Evolutionary conservation across 2,329 filamentous ascomycete genomes (phyloP), one percentile per base, ranked within the genome.

Genomic region (Lecanicillium sp.): DNA sequence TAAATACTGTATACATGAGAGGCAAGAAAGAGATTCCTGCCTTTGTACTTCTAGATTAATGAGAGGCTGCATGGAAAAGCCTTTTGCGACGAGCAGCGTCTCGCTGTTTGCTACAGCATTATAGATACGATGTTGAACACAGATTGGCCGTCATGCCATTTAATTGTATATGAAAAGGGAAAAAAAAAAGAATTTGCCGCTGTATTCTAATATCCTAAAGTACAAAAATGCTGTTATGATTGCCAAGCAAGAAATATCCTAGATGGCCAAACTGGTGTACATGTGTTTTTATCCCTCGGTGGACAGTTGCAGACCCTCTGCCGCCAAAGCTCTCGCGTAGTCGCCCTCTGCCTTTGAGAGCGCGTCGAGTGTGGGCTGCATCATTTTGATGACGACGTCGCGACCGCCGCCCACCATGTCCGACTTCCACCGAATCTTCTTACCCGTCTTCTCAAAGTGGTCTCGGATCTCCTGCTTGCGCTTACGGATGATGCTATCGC

Each of bases 321-420:
- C 84, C 30, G 81, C 80, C 50, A 90, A 70, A 11, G 84, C 87
- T 57, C 75, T 81, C 55, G 79, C 72, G 61, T 93, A 95, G 59
- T 84, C 79, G n/a, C 67, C 73, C 53, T 81, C 73, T 5, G 90
- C 90, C 55, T 78, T 79, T 50, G 80, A 74, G 51, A 96, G 67
- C 11, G 89, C 84, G 56, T 77, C 74, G 10, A 86, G 71, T 4
- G 87, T 86, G 4, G 89, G 87, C 49, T 79, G 79, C 64, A 95
- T 80, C 57, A 97, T 75, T 55, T 83, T 80, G 55, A 83, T 74
- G 3, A 96, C 88, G 2, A 84, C 86, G 53, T 82, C 81, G 54
- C 77, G 77, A 0, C 93, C 93, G 4, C 91, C 91, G 9, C 78
- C 79, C 14, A 93, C 74, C 49, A 76, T 77, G 33, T 79, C 78